Evolutionary conservation across 345 rosid genomes (phyloP).

Genomic region (Lumnitzera littorea): DNA sequence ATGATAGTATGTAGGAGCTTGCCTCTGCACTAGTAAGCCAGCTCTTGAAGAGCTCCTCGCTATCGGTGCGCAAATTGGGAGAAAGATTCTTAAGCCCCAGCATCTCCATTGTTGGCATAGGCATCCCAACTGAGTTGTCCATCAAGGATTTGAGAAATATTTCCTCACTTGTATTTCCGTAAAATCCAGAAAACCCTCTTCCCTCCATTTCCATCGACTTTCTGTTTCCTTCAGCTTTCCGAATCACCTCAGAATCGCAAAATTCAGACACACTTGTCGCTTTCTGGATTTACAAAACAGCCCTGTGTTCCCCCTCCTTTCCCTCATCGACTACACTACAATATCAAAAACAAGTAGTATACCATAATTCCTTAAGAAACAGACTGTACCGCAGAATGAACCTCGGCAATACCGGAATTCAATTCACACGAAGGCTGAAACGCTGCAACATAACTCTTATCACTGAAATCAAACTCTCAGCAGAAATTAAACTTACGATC

Average conservation of each 20-base stretch:
- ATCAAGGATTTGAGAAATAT: slow-evolving; percentile 51
- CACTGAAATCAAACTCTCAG: too few species aligned
- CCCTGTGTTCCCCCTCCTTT: slow-evolving; percentile 15
- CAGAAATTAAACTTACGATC: too few species aligned
- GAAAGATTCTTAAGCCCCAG: slow-evolving; percentile 49
- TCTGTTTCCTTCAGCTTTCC: slow-evolving; percentile 21
- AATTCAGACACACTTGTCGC: slow-evolving; percentile 1
- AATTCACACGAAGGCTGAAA: too few species aligned
- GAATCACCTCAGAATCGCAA: slow-evolving; percentile 6
- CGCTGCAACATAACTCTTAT: too few species aligned
- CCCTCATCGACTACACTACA: slow-evolving; percentile 6
- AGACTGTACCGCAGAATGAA: not conserved
- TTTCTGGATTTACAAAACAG: slow-evolving; percentile 11
- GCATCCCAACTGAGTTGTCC: slow-evolving; percentile 52
- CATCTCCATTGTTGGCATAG: slow-evolving; percentile 49
- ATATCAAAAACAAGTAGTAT: too few species aligned
- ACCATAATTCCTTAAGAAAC: too few species aligned
- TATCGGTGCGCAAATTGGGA: slow-evolving; percentile 46
- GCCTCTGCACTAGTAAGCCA: slow-evolving; percentile 82
- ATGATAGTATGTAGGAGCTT: slow-evolving; percentile 16
- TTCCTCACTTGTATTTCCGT: slow-evolving; percentile 61
- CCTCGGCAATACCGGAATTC: not conserved
- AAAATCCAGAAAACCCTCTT: slow-evolving; percentile 37
- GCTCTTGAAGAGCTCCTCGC: slow-evolving; percentile 71
- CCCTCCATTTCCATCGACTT: slow-evolving; percentile 37